Conservation (phyloP, 2,329 filamentous ascomycete species). For the Tolypocladium pustulatum region DNA sequence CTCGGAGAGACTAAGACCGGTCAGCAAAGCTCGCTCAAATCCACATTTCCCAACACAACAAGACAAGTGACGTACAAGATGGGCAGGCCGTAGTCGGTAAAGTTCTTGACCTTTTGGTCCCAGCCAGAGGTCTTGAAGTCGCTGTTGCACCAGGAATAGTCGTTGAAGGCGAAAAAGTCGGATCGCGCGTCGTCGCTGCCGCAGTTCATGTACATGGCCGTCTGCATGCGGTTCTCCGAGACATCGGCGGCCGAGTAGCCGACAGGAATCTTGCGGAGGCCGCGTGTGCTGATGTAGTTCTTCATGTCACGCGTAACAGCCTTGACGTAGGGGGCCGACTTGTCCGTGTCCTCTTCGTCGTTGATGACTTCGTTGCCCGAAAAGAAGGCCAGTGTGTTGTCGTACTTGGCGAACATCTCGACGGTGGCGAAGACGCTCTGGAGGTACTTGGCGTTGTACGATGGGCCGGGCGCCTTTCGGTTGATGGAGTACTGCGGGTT, state of each 20-base stretch:
- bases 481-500: constrained; percentile 82
- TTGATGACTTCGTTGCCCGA: constrained; percentile 76
- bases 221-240: constrained; percentile 73
- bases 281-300: constrained; percentile 53
- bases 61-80: constrained; percentile 51
- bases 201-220: constrained; percentile 90
- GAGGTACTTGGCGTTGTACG: constrained; percentile 82
- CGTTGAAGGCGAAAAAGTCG: constrained; percentile 85
- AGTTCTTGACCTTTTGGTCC: constrained; percentile 82
- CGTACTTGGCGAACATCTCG: constrained; percentile 71
- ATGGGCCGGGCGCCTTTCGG: constrained; percentile 61
- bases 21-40: not conserved
- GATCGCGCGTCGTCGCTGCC: constrained; percentile 72
- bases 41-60: not conserved
- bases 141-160: constrained; percentile 78
- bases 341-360: constrained; percentile 50
- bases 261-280: constrained; percentile 58
- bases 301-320: constrained; percentile 69
- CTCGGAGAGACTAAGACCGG: constrained; percentile 58
- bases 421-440: constrained; percentile 80
- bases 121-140: constrained; percentile 64
- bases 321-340: constrained; percentile 64
- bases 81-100: constrained; percentile 75
- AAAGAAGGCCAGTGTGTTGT: constrained; percentile 82
- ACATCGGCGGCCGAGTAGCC: constrained; percentile 76